Evolutionary conservation across 352 stramenopile genomes (phyloP).

Genomic region (Phytophthora sp.): DNA sequence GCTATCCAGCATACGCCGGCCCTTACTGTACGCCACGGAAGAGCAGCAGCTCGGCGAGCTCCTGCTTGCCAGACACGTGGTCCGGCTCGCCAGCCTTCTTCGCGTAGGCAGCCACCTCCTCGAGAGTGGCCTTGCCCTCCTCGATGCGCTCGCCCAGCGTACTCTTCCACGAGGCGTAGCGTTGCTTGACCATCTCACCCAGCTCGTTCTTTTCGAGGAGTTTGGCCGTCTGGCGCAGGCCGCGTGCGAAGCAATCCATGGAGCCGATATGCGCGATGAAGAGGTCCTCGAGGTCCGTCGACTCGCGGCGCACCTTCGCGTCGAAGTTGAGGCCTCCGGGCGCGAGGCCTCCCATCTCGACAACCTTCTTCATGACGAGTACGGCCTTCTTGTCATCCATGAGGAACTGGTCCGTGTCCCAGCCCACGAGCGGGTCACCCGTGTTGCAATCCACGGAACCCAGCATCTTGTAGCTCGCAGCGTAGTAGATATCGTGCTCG

Average conservation of each 20-base stretch:
- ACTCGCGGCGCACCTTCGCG: conserved; percentile 84
- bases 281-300: conserved; percentile 76
- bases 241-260: conserved; percentile 86
- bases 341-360: conserved; percentile 75
- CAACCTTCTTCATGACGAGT: conserved; percentile 75
- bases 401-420: conserved; percentile 88
- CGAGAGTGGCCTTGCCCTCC: conserved; percentile 63
- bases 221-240: conserved; percentile 71
- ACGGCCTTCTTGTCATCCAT: conserved; percentile 81
- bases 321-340: conserved; percentile 89
- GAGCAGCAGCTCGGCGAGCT: conserved; percentile 76
- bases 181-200: conserved; percentile 48
- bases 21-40: conserved; percentile 42
- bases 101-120: conserved; percentile 60
- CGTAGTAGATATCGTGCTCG: conserved; percentile 86
- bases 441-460: conserved; percentile 90
- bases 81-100: conserved; percentile 59
- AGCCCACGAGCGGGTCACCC: conserved; percentile 52
- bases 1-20: too few relatives aligned
- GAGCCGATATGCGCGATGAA: conserved; percentile 88
- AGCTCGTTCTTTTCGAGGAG: conserved; percentile 70
- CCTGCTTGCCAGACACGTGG: conserved; percentile 75
- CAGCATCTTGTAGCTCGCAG: conserved; percentile 74
- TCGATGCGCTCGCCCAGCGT: conserved; percentile 67
- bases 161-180: conserved; percentile 77